phyloP scores from a whole-genome alignment of 1,284 basidiomycete genomes.

The Pholiota adiposa region DNA sequence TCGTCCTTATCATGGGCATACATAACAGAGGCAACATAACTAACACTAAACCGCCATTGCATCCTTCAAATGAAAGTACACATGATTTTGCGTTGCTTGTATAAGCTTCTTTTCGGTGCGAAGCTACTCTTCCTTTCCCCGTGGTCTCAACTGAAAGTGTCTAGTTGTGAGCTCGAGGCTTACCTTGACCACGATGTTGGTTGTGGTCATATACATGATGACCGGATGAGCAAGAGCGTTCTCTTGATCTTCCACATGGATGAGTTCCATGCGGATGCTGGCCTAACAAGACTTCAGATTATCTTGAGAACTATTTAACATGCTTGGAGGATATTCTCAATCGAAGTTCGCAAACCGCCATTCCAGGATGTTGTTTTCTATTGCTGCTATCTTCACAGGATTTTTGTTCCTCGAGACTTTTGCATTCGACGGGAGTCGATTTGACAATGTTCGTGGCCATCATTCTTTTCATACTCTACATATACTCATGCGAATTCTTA shows the following conservation, averaged over 20 bases:
- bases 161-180: conserved; percentile 20
- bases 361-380: conserved; percentile 26
- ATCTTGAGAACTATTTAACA: conserved; percentile 20
- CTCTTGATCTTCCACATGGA: conserved; percentile 19
- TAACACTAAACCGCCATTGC: conserved; percentile 8
- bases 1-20: conserved; percentile 18
- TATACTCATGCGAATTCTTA: conserved; percentile 26
- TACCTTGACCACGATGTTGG: conserved; percentile 15
- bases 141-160: conserved; percentile 14
- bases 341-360: conserved; percentile 1
- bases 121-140: conserved; percentile 4
- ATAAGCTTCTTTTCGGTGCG: conserved; percentile 15
- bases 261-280: conserved; percentile 8
- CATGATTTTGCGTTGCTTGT: conserved; percentile 13
- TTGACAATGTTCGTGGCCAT: conserved; percentile 57
- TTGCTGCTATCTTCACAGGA: conserved; percentile 18
- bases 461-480: background rate
- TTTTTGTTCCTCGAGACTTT: conserved; percentile 23
- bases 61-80: conserved; percentile 15
- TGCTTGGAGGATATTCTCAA: background rate
- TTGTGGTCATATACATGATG: conserved; percentile 14
- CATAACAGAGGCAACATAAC: conserved; percentile 8
- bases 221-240: conserved; percentile 11
- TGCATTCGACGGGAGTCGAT: conserved; percentile 58
- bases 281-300: background rate